phyloP scores from a whole-genome alignment of 2,329 filamentous ascomycete genomes.

The Penicillium sp. region DNA sequence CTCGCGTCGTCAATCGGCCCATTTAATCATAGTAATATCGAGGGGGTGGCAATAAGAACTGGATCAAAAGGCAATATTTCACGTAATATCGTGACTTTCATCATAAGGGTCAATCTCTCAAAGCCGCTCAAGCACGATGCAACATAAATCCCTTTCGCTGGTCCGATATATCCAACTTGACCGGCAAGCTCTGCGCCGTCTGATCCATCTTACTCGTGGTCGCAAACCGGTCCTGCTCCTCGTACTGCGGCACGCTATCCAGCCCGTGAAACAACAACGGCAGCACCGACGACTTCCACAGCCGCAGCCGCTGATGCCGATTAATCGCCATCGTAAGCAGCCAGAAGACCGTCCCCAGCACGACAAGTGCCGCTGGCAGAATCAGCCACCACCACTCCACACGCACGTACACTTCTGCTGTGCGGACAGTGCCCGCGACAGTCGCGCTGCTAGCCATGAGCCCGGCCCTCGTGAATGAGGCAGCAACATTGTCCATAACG shows the following conservation, averaged over 20 bases:
- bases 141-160: not conserved
- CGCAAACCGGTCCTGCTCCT: not conserved
- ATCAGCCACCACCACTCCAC: not conserved
- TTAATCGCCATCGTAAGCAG: not conserved
- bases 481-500: not conserved
- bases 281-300: not conserved
- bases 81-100: too few species aligned
- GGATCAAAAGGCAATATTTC: too few species aligned
- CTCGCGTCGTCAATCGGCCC: too few species aligned
- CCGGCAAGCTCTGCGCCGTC: not conserved
- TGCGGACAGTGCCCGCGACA: not conserved
- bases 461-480: not conserved
- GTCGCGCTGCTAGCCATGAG: not conserved
- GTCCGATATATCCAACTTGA: not conserved
- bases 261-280: not conserved
- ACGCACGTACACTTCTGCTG: not conserved
- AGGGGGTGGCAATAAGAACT: too few species aligned
- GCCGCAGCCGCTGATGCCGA: not conserved
- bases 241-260: not conserved
- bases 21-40: too few species aligned
- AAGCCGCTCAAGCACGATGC: not conserved
- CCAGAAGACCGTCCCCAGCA: not conserved
- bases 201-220: not conserved
- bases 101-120: not conserved
- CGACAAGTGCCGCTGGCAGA: not conserved